Conservation (phyloP, 2,329 filamentous ascomycete genomes). For the Hortaea werneckii region DNA sequence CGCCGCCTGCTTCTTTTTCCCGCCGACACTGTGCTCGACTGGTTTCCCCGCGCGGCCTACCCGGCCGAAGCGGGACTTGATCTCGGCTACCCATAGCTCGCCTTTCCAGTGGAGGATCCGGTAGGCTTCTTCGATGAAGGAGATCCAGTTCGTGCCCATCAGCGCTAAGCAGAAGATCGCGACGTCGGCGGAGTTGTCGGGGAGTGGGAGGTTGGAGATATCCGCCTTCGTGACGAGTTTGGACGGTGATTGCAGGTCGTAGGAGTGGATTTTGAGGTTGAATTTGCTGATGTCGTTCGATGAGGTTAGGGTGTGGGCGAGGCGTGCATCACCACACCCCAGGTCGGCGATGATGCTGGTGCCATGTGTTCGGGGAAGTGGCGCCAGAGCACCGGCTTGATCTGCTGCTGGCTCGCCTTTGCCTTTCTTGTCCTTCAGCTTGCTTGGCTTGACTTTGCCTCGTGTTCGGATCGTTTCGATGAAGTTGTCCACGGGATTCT, state of each 20-base stretch:
- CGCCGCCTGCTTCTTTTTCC: slow-evolving; percentile 40
- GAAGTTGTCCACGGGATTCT: slow-evolving; percentile 89
- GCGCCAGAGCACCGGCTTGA: slow-evolving; percentile 8
- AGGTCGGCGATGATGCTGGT: slow-evolving; percentile 77
- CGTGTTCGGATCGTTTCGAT: slow-evolving; percentile 59
- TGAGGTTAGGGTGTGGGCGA: slow-evolving; percentile 58
- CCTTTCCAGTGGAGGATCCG: slow-evolving; percentile 85
- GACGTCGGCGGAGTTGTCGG: slow-evolving; percentile 67
- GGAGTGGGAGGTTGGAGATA: slow-evolving; percentile 71
- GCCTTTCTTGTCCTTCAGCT: slow-evolving; percentile 28
- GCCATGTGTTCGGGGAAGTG: slow-evolving; percentile 62
- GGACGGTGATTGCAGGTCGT: slow-evolving; percentile 71
- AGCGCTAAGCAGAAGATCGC: slow-evolving; percentile 92
- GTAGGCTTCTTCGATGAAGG: slow-evolving; percentile 93
- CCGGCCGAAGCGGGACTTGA: slow-evolving; percentile 80
- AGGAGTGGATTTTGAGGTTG: slow-evolving; percentile 67
- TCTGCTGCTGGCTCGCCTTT: slow-evolving; percentile 24
- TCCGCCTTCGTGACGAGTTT: slow-evolving; percentile 77
- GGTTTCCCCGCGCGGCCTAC: slow-evolving; percentile 38
- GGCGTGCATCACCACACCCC: slow-evolving; percentile 82
- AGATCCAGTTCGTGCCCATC: slow-evolving; percentile 98
- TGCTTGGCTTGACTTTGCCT: slow-evolving; percentile 41
- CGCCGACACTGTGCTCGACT: slow-evolving; percentile 62
- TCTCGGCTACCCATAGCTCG: slow-evolving; percentile 94
- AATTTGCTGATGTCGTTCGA: slow-evolving; percentile 49